Evolutionary conservation across 225 moss, liverwort and hornwort genomes (phyloP), one percentile per base, ranked within the genome.

Genomic region (Ulota crispa): DNA sequence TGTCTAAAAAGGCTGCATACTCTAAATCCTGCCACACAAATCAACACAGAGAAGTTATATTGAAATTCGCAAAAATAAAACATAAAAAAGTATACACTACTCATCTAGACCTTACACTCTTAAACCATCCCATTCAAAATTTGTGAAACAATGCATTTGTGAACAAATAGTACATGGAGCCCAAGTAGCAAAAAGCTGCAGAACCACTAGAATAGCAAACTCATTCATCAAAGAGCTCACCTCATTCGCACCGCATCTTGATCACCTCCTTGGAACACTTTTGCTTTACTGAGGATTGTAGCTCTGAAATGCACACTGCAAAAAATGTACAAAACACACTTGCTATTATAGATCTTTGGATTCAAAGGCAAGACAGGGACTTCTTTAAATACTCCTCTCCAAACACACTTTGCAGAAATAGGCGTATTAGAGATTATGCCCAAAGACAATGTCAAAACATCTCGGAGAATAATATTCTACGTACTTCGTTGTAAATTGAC

Each of bases 281-380:
- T 77, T 42, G 85, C 47, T 68, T 77, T 47, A 37, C 27, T 74
- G 77, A 76, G 56, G 65, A 81, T 74, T 74, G 50, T 36, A 70
- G 26, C 73, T 78, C 80, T 72, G 75, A 81, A 81, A 77, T 63
- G 64, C 83, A 77, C 83, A 74, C 75, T 83, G 70, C 86, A 75
- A 27, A 74, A 77, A 47, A 26, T 83, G 65, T 81, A 75, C 18
- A 74, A 73, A 57, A 26, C 59, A 84, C 53, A 32, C 41, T 68
- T 54, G 71, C 43, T 76, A 52, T 32, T 81, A 30, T 64, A 80
- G 52, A 66, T 85, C 60, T 77, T 61, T 61, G 54, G 72, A 83
- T 60, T 18, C 61, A 82, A 73, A 64, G n/a, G 73, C 55, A 67
- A 80, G 39, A 60, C 50, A 76, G 21, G 5, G 42, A 34, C 27